Percentiles rank a stretch among this genome's conserved stretches.
Evolutionary conservation across 2,329 filamentous ascomycete species (phyloP).

Genomic region (Verticillium alfalfae): DNA sequence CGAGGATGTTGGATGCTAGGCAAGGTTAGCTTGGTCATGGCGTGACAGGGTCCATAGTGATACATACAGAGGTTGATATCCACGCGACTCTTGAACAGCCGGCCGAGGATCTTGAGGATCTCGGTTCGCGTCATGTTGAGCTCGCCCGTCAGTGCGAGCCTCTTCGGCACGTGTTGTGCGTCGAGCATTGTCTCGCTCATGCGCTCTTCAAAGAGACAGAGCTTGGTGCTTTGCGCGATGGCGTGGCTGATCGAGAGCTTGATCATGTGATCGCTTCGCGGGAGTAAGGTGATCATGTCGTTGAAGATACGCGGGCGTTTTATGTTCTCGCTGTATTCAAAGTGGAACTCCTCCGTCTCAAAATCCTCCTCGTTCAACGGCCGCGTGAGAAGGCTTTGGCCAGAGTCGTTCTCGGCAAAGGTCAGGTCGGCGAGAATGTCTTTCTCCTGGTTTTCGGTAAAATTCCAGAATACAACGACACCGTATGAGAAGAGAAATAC

Average conservation of each 20-base stretch:
- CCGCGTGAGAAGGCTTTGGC: constrained; percentile 64
- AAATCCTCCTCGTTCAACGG: constrained; percentile 85
- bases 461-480: constrained; percentile 98
- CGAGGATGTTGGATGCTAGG: constrained; percentile 86
- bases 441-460: constrained; percentile 92
- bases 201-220: constrained; percentile 91
- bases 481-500: constrained; percentile 98
- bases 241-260: constrained; percentile 97
- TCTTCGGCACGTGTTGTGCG: constrained; percentile 86
- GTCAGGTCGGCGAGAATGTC: constrained; percentile 92
- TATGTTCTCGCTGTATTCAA: constrained; percentile 86
- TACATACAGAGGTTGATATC: constrained; percentile 93
- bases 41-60: neutral
- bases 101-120: constrained; percentile 85
- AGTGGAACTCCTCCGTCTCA: constrained; percentile 97
- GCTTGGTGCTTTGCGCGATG: constrained; percentile 93
- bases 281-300: constrained; percentile 96
- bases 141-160: constrained; percentile 81
- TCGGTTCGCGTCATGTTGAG: constrained; percentile 88
- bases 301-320: constrained; percentile 91
- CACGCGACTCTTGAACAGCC: constrained; percentile 87
- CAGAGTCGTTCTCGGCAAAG: constrained; percentile 68
- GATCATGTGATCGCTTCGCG: constrained; percentile 93
- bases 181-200: constrained; percentile 94
- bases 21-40: neutral